phyloP scores from a whole-genome alignment of 2,329 filamentous ascomycete species.

The Colletotrichum sublineola region DNA sequence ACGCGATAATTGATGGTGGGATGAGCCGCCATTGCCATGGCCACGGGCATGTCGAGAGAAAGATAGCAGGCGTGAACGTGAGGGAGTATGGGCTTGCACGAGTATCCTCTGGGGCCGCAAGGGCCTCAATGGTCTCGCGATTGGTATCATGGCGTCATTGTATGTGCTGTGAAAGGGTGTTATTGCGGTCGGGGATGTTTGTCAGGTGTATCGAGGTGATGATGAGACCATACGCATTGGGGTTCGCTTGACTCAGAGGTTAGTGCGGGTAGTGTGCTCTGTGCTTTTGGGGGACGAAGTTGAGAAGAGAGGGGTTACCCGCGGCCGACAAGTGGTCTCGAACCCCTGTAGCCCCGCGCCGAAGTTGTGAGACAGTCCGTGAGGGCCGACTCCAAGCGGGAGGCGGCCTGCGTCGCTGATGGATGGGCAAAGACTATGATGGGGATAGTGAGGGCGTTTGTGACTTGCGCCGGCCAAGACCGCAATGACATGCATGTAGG shows the following conservation, averaged over 20 bases:
- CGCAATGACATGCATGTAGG: background rate
- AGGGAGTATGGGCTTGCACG: slow-evolving; percentile 23
- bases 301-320: slow-evolving; percentile 2
- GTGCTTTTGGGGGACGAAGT: slow-evolving; percentile 13
- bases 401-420: background rate
- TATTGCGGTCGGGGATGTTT: slow-evolving; percentile 20
- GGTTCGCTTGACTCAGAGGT: slow-evolving; percentile 26
- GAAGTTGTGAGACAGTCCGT: slow-evolving; percentile 18
- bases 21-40: slow-evolving; percentile 16
- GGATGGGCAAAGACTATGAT: background rate
- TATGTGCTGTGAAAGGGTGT: slow-evolving; percentile 6
- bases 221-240: slow-evolving; percentile 36
- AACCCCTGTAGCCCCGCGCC: slow-evolving; percentile 23
- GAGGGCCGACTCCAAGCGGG: slow-evolving; percentile 33
- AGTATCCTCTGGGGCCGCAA: slow-evolving; percentile 44
- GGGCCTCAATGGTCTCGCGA: slow-evolving; percentile 56
- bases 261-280: slow-evolving; percentile 18
- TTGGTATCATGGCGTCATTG: slow-evolving; percentile 63
- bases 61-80: slow-evolving; percentile 20
- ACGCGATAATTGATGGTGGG: slow-evolving; percentile 41
- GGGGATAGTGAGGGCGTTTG: background rate
- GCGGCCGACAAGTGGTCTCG: background rate
- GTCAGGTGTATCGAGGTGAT: slow-evolving; percentile 5
- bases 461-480: background rate
- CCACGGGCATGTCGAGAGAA: slow-evolving; percentile 45